A percentile compares a stretch with the other conserved stretches of the same genome.
Evolutionary conservation across 2,329 filamentous ascomycete species (phyloP).

Genomic region (Colletotrichum shisoi): DNA sequence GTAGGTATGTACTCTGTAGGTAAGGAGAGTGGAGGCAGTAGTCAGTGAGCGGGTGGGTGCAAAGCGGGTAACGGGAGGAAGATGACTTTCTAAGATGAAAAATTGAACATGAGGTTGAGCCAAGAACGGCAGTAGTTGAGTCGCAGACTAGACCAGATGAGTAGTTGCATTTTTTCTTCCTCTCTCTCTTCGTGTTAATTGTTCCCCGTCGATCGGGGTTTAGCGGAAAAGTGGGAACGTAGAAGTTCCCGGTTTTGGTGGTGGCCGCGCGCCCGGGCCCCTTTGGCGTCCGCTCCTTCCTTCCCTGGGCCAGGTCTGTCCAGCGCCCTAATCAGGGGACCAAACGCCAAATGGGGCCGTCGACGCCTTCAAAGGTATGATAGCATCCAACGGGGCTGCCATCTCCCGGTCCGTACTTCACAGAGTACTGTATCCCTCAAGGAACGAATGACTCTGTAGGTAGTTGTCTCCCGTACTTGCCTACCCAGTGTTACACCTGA

Average conservation of each 20-base stretch:
- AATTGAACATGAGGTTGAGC: neutral
- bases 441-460: neutral
- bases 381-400: neutral
- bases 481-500: too few relatives aligned
- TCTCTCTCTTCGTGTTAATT: neutral
- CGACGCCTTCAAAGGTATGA: conserved; percentile 7
- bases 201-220: neutral
- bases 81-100: neutral
- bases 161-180: neutral
- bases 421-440: neutral
- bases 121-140: neutral
- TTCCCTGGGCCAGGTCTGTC: neutral
- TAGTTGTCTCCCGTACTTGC: neutral
- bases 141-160: conserved; percentile 3
- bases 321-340: conserved; percentile 5
- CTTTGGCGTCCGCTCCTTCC: neutral
- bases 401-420: too few relatives aligned
- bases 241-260: neutral
- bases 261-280: neutral
- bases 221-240: neutral
- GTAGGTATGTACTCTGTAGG: conserved; percentile 3
- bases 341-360: neutral
- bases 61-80: neutral
- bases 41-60: neutral
- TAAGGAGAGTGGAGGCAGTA: too few relatives aligned